Evolutionary conservation across 2,329 filamentous ascomycete genomes (phyloP), one percentile per base, ranked within the genome.

Genomic region (Talaromyces atroroseus): DNA sequence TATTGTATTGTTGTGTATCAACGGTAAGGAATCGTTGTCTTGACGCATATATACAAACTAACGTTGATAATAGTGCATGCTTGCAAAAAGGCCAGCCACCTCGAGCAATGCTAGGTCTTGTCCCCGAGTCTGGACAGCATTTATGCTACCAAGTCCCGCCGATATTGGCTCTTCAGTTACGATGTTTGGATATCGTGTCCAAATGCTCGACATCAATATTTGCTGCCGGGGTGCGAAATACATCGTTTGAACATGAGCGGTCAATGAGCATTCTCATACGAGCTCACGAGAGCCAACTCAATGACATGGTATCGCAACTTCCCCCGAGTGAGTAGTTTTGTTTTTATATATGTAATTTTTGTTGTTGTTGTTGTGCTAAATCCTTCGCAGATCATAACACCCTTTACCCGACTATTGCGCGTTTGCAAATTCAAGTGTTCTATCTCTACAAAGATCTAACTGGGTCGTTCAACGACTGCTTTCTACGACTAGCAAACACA

Each of bases 1-100:
- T 70, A 73, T 55, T 71, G 70, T 51, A 63, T 74, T 7, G 63
- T 75, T 38, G 65, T 69, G 1, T 75, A 76, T 57, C 71, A 76
- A 57, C 64, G 68, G 73, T 74, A 60, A 29, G 26, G 5, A n/a
- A 29, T 11, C 11, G 7, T 29, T 50, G 64, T 54, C 10, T 5
- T 16, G 10, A 26, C 7, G 11, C 8, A 29, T 20, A 12, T 42
- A 7, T 16, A 16, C 5, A 48, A 40, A 32, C 20, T 23, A 52
- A 11, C 47, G 56, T 51, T n/a, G 24, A 10, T 8, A 21, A 7
- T 46, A 76, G 74, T 12, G 63, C 70, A 3, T 75, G 71, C 44
- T 54, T 69, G 24, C 64, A 61, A 16, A 76, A 75, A 58, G 74
- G 73, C 3, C 73, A 71, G 18, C 60, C 70, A 2, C 65, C 71